A percentile compares a stretch with the other conserved stretches of the same genome.
Conservation (phyloP, 768 basidiomycete genomes). For the Naematelia encephala region DNA sequence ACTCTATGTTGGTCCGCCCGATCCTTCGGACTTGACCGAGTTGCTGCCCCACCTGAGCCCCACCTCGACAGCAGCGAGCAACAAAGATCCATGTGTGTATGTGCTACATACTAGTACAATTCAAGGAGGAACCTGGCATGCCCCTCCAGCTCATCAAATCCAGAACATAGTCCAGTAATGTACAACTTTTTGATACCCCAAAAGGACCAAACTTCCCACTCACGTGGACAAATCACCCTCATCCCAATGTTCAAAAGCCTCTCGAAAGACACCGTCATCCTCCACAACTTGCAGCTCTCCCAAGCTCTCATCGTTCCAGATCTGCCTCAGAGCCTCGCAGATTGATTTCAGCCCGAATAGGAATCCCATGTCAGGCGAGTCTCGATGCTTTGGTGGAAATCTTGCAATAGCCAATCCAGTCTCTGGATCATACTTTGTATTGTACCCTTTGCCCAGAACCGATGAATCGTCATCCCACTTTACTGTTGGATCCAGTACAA, state of each 20-base stretch:
- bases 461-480: slow-evolving; percentile 52
- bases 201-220: too few relatives aligned
- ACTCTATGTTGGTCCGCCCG: too few relatives aligned
- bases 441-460: slow-evolving; percentile 68
- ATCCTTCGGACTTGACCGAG: not conserved
- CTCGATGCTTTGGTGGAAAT: slow-evolving; percentile 87
- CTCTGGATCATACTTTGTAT: slow-evolving; percentile 73
- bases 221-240: slow-evolving; percentile 20
- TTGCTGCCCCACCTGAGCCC: not conserved
- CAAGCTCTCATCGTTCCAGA: slow-evolving; percentile 75
- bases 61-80: too few relatives aligned
- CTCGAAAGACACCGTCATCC: slow-evolving; percentile 33
- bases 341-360: slow-evolving; percentile 83
- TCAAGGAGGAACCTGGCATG: too few relatives aligned
- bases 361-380: slow-evolving; percentile 90
- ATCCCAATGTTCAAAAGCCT: slow-evolving; percentile 16
- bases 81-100: not conserved
- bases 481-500: slow-evolving; percentile 56
- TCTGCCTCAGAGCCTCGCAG: slow-evolving; percentile 68
- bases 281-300: slow-evolving; percentile 14
- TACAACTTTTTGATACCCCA: too few relatives aligned
- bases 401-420: slow-evolving; percentile 83
- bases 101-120: not conserved
- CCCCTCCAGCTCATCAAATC: too few relatives aligned
- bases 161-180: too few relatives aligned